Percentiles rank a stretch among this genome's conserved stretches.
Conservation (phyloP, 495 filamentous ascomycete species). For the Platismatia glauca region DNA sequence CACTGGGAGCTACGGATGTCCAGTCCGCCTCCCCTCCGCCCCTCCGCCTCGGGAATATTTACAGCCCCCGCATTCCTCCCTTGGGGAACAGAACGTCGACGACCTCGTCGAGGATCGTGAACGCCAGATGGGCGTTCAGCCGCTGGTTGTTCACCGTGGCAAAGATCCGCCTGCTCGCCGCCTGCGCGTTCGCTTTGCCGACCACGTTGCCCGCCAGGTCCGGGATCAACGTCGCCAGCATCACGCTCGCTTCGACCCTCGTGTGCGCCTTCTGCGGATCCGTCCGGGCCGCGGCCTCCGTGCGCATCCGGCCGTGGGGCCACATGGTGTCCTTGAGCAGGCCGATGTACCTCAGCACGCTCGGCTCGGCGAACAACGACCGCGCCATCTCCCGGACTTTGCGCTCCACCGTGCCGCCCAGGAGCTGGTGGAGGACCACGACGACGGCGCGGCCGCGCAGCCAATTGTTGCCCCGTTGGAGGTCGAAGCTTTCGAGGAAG, state of each 20-base stretch:
- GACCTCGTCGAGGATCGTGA: constrained; percentile 72
- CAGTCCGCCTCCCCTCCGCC: background rate
- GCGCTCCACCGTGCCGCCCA: constrained; percentile 83
- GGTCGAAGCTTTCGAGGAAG: constrained; percentile 91
- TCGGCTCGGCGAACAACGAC: constrained; percentile 63
- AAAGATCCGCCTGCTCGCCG: constrained; percentile 68
- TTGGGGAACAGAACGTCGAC: constrained; percentile 60
- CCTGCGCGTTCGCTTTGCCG: constrained; percentile 74
- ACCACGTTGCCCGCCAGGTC: constrained; percentile 77
- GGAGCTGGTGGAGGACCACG: constrained; percentile 61
- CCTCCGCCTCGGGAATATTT: background rate
- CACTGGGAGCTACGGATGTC: background rate
- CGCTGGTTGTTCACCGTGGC: constrained; percentile 69
- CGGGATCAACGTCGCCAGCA: constrained; percentile 74
- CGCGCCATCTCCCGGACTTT: constrained; percentile 78
- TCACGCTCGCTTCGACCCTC: constrained; percentile 60
- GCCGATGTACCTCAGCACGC: constrained; percentile 63
- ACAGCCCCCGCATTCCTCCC: background rate
- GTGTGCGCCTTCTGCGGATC: constrained; percentile 59
- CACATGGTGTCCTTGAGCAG: constrained; percentile 67
- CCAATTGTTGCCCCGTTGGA: constrained; percentile 89
- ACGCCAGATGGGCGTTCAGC: constrained; percentile 64
- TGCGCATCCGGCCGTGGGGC: constrained; percentile 50
- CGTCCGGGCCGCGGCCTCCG: constrained; percentile 47
- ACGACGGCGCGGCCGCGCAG: constrained; percentile 91